Percentiles rank a stretch among this genome's conserved stretches.
phyloP scores from a whole-genome alignment of 768 basidiomycete species.

The Mycena olivaceomarginata region DNA sequence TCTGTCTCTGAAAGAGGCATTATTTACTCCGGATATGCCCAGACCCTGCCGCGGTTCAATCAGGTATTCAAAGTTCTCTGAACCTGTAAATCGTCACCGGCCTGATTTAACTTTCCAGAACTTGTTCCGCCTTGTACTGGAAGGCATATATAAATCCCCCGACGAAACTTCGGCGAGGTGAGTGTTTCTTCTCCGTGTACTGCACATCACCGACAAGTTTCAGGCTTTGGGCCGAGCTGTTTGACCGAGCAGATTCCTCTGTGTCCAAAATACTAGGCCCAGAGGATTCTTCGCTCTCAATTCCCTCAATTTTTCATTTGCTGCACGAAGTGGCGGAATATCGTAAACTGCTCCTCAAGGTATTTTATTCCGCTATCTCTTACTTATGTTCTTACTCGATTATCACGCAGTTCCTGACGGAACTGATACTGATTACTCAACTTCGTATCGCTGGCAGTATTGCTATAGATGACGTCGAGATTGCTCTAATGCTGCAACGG shows the following conservation, averaged over 20 bases:
- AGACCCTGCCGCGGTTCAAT: neutral
- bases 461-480: neutral
- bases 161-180: conserved; percentile 6
- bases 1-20: neutral
- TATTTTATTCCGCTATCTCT: neutral
- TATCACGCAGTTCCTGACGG: neutral
- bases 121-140: conserved; percentile 1
- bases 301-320: neutral
- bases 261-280: neutral
- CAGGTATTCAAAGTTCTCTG: neutral
- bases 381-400: neutral
- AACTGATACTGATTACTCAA: neutral
- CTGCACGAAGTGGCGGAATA: neutral
- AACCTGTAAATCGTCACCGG: neutral
- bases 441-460: neutral
- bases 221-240: conserved; percentile 10
- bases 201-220: neutral
- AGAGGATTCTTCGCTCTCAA: neutral
- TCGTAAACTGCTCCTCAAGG: conserved; percentile 3
- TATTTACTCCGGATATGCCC: neutral
- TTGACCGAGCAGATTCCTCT: neutral
- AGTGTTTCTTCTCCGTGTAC: neutral
- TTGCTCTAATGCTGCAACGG: neutral
- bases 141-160: neutral
- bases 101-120: neutral